Percentiles rank a stretch among this genome's conserved stretches.
Conservation (phyloP, 331 rosid genomes). For the Quercus lobata region DNA sequence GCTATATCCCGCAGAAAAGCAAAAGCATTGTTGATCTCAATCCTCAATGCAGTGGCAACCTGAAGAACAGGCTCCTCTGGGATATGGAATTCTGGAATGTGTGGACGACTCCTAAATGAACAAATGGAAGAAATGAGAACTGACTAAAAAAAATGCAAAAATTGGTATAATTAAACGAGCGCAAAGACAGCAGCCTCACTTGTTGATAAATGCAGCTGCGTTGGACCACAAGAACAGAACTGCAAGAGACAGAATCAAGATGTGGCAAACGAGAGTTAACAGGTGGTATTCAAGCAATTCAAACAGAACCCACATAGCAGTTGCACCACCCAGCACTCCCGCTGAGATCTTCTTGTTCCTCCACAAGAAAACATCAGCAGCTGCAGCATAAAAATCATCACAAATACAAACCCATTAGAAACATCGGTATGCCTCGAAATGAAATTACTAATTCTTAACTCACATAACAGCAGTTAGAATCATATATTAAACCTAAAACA, state of each 20-base stretch:
- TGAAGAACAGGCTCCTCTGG: slow-evolving; percentile 72
- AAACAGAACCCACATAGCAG: slow-evolving; percentile 75
- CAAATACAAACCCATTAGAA: not conserved
- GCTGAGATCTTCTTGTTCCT: slow-evolving; percentile 87
- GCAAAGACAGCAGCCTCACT: slow-evolving; percentile 36
- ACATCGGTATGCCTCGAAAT: not conserved
- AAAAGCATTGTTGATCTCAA: slow-evolving; percentile 61
- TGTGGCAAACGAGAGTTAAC: slow-evolving; percentile 70
- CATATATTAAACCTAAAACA: not conserved
- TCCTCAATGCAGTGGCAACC: slow-evolving; percentile 61
- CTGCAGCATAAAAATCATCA: slow-evolving; percentile 37
- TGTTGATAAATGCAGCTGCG: slow-evolving; percentile 73
- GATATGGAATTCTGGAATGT: slow-evolving; percentile 64
- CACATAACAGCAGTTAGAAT: not conserved
- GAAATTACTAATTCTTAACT: not conserved
- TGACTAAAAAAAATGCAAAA: not conserved
- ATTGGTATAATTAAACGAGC: not conserved
- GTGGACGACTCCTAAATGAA: slow-evolving; percentile 57
- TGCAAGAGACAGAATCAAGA: slow-evolving; percentile 55
- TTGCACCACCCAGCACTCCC: slow-evolving; percentile 60
- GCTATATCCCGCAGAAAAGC: slow-evolving; percentile 67
- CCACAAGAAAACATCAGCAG: slow-evolving; percentile 92
- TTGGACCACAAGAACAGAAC: slow-evolving; percentile 83
- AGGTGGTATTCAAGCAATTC: slow-evolving; percentile 76
- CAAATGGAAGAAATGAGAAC: slow-evolving; percentile 7